A percentile compares a stretch with the other conserved stretches of the same genome.
phyloP scores from a whole-genome alignment of 2,329 filamentous ascomycete species.

The Cladosporium sp. region DNA sequence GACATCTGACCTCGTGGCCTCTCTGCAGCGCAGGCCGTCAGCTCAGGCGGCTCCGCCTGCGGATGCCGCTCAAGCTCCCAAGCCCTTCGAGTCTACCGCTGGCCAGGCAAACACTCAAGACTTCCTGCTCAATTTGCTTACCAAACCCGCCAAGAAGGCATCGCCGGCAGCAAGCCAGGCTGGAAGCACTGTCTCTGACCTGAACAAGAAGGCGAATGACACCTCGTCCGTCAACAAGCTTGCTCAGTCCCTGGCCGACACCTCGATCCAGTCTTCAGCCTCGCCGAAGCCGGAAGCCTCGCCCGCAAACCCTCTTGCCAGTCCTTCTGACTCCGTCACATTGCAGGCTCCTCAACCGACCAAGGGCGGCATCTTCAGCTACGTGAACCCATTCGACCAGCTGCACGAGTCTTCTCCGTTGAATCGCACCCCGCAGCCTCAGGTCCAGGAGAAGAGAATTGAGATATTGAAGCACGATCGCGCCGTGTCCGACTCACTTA shows the following conservation, averaged over 20 bases:
- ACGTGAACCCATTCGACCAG: conserved; percentile 67
- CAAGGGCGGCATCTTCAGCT: conserved; percentile 53
- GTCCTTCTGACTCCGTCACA: conserved; percentile 21
- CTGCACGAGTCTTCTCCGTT: conserved; percentile 60
- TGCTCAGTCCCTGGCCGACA: conserved; percentile 40
- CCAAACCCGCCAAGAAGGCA: conserved; percentile 46
- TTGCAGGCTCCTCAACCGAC: conserved; percentile 37
- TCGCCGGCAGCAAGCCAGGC: conserved; percentile 31
- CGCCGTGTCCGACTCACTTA: conserved; percentile 31
- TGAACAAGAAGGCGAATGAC: conserved; percentile 4
- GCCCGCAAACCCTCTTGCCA: conserved; percentile 26
- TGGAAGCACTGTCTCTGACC: conserved; percentile 7
- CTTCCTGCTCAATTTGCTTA: conserved; percentile 78
- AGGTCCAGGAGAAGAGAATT: conserved; percentile 29
- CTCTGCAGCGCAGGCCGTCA: conserved; percentile 46
- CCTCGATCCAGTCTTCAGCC: conserved; percentile 35
- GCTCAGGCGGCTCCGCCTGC: conserved; percentile 27
- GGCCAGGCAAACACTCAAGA: conserved; percentile 65
- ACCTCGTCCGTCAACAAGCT: conserved; percentile 34
- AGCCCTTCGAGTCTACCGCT: conserved; percentile 24
- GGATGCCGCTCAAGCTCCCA: conserved; percentile 23
- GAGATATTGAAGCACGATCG: conserved; percentile 42
- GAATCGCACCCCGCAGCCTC: conserved; percentile 49
- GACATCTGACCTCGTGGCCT: conserved; percentile 52
- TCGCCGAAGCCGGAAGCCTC: conserved; percentile 21